Evolutionary conservation across 2,329 filamentous ascomycete genomes (phyloP), one percentile per base, ranked within the genome.

Genomic region (Aspergillus phoenicis): DNA sequence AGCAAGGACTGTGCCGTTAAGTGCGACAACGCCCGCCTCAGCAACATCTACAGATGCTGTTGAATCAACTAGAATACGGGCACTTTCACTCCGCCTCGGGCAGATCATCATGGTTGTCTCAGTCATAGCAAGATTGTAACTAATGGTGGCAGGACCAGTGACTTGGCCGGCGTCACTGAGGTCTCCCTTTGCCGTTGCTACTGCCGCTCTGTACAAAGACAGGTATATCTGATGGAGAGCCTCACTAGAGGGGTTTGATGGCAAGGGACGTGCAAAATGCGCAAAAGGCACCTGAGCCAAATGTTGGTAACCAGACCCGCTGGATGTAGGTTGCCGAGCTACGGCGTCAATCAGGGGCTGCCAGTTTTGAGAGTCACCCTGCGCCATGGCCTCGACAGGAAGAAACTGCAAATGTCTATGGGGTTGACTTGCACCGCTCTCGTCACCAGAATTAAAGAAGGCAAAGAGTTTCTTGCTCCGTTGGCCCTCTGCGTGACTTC

Each of bases 101-200:
- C 81, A 78, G 20, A 87, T 81, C 57, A 82, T 79, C 82, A 87
- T 85, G 7, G 75, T 77, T 1, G 75, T 71, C 3, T 77, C 78
- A 0, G 84, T 87, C 80, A 87, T 83, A 8, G 82, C 84, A 2
- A 87, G 75, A 61, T 87, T 87, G 70, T 87, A 86, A 70, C 83
- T 85, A 49, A 87, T 81, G 0, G 77, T 76, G 0, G 80, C 73
- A 2, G 77, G 73, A 1, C 78, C 81, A 49, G 73, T 69, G 1
- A 62, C 67, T 4, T 26, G 59, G 11, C 39, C 62, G 15, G 68
- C 11, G 43, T 72, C 39, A 49, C 52, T 54, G 43, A 58, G 49
- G 67, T 22, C 73, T 57, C 64, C 72, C 13, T 60, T 57, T 2
- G 66, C 66, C 8, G 70, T 70, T n/a, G 65, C 64, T 2, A 80